A percentile compares a stretch with the other conserved stretches of the same genome.
phyloP scores from a whole-genome alignment of 352 stramenopile species.

The Pythium apleroticum region DNA sequence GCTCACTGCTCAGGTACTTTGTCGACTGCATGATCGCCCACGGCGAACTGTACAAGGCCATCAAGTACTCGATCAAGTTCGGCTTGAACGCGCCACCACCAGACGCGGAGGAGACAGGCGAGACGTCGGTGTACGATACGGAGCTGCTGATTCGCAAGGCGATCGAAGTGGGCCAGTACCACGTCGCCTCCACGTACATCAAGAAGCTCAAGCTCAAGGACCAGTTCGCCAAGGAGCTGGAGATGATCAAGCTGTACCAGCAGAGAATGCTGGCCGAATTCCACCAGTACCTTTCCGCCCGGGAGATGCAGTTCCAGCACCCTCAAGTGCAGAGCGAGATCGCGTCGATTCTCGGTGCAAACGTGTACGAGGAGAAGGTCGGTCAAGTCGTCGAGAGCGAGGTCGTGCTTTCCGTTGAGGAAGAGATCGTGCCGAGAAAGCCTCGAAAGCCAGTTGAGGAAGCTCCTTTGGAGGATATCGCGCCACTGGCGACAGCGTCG shows the following conservation, averaged over 20 bases:
- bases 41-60: constrained; percentile 84
- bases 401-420: constrained; percentile 52
- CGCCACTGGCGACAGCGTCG: background rate
- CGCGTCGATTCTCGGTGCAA: constrained; percentile 38
- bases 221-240: constrained; percentile 55
- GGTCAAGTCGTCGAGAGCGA: constrained; percentile 51
- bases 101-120: constrained; percentile 35
- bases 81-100: constrained; percentile 35
- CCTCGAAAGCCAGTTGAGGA: constrained; percentile 4
- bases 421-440: constrained; percentile 51
- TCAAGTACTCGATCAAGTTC: constrained; percentile 89
- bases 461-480: background rate
- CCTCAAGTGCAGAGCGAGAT: constrained; percentile 40
- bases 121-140: constrained; percentile 46
- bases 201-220: constrained; percentile 76
- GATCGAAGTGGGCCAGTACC: constrained; percentile 61
- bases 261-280: constrained; percentile 55
- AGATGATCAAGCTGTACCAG: constrained; percentile 56
- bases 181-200: constrained; percentile 80
- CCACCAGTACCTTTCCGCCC: constrained; percentile 50
- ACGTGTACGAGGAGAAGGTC: constrained; percentile 48
- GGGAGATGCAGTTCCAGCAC: constrained; percentile 51
- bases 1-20: constrained; percentile 48
- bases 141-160: constrained; percentile 53
- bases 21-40: constrained; percentile 69